Base-by-base conservation (phyloP, 2,329 filamentous ascomycete genomes). In the Aspergillus luchuensis region DNA sequence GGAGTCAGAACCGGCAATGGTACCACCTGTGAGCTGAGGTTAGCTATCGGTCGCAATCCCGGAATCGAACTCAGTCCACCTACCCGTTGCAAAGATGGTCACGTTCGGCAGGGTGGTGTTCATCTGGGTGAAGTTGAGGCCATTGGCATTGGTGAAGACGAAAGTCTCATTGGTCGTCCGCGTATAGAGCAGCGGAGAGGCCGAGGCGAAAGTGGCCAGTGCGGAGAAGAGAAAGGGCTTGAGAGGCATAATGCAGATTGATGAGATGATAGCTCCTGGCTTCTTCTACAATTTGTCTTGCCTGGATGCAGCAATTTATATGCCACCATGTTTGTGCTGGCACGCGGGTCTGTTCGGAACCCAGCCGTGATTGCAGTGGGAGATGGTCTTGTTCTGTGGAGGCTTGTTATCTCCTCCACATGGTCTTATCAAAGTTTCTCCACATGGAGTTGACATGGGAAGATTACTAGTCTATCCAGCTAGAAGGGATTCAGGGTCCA, bases 71-170 rank as follows among this genome's bases (percentile, higher is more conserved):
- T 33, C 30, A 5, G 4, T 33, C 4, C 10, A 47, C 43, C 4
- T 48, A 69, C 66, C 67, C 3, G 67, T 70, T 8, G 69, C 68
- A 10, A 71, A 62, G 30, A 71, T 61, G 48, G 69, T 70, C 21
- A 71, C 62, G 50, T 71, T 71, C 6, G 69, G 69, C 8, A 71
- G 64, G 21, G 60, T 65, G 19, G 63, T 41, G 38, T 70, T 67
- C 62, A 71, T 68, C 25, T 71, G 68, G 6, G 65, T 69, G 41
- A 70, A 71, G 28, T 67, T 69, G 28, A 71, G 38, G 36, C 68
- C 67, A 45, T 71, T 68, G 47, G 67, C 53, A 47, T 69, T 70
- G 60, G 68, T 70, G 47, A 61, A 67, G 21, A 58, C 62, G 45
- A 65, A 67, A 17, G 64, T 67, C 11, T 67, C 68, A 7, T 64